These are phyloP conservation scores for Aspergillus sp. DNA, from an alignment of 2,329 filamentous ascomycete species.

Conservation along the genomic window DNA sequence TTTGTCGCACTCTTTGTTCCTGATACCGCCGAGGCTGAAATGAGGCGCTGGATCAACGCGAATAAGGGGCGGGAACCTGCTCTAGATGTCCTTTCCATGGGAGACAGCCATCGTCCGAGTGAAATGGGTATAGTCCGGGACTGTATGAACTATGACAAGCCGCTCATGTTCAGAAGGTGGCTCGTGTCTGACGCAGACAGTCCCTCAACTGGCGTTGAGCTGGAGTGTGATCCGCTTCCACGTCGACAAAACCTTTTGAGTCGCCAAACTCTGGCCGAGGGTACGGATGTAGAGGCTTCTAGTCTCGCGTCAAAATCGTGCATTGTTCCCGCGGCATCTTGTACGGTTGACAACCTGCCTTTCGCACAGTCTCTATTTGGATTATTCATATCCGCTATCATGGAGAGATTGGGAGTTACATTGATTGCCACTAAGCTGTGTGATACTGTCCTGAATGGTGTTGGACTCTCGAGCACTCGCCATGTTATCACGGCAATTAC, in stretches of 20 bases:
- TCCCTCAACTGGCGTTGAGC: conserved; percentile 6
- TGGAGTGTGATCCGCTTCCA: conserved; percentile 20
- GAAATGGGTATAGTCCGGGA: conserved; percentile 25
- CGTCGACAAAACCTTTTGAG: conserved; percentile 20
- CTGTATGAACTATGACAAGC: conserved; percentile 13
- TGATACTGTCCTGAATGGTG: conserved; percentile 42
- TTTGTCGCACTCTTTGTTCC: conserved; percentile 21
- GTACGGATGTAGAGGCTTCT: conserved; percentile 3
- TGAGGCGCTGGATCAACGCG: conserved; percentile 13
- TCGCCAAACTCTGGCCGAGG: conserved; percentile 5
- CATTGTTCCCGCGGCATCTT: conserved; percentile 14
- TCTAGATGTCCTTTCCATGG: conserved; percentile 9
- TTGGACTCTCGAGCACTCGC: conserved; percentile 46
- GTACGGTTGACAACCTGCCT: conserved; percentile 36
- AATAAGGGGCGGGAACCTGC: conserved; percentile 15
- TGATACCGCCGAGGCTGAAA: conserved; percentile 6
- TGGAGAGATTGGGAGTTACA: conserved; percentile 57
- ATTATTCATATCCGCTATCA: conserved; percentile 61
- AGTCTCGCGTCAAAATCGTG: conserved; percentile 9
- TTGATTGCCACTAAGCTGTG: conserved; percentile 55
- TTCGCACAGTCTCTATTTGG: conserved; percentile 39
- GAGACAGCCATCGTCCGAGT: no score
- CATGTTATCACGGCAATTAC: conserved; percentile 62
- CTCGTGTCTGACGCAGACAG: conserved; percentile 4
- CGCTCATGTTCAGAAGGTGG: conserved; percentile 19